A percentile compares a stretch with the other conserved stretches of the same genome.
Evolutionary conservation across 2,329 filamentous ascomycete species (phyloP).

Genomic region (Sphaerulina populicola): DNA sequence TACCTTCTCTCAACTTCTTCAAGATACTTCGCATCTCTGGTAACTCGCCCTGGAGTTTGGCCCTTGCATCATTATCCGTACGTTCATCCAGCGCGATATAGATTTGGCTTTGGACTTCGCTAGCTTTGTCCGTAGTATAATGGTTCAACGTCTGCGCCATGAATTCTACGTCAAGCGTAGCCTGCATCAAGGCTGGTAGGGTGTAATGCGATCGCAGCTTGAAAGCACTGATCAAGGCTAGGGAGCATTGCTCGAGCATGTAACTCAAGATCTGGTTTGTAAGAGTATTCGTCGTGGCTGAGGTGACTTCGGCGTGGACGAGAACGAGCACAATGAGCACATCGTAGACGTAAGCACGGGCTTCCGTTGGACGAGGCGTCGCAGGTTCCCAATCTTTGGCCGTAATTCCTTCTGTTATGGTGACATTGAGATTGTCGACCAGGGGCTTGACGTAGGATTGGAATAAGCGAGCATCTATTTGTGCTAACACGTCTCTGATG

Average conservation of each 20-base stretch:
- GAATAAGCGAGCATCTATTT: slow-evolving; percentile 88
- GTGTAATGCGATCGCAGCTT: slow-evolving; percentile 55
- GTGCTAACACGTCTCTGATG: slow-evolving; percentile 77
- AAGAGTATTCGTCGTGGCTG: slow-evolving; percentile 56
- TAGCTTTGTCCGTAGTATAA: slow-evolving; percentile 77
- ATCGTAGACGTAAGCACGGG: slow-evolving; percentile 82
- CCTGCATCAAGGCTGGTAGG: slow-evolving; percentile 83
- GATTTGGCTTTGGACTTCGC: slow-evolving; percentile 76
- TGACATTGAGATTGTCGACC: slow-evolving; percentile 57
- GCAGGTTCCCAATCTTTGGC: slow-evolving; percentile 54
- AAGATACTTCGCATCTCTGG: slow-evolving; percentile 81
- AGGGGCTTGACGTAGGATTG: slow-evolving; percentile 80
- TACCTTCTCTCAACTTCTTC: slow-evolving; percentile 73
- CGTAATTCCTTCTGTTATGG: slow-evolving; percentile 64
- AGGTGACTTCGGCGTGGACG: slow-evolving; percentile 58
- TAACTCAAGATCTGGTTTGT: slow-evolving; percentile 76
- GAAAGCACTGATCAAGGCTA: slow-evolving; percentile 76
- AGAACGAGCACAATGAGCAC: slow-evolving; percentile 77
- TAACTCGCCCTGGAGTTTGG: slow-evolving; percentile 72
- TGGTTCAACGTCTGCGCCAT: slow-evolving; percentile 85
- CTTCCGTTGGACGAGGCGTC: slow-evolving; percentile 56
- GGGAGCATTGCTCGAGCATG: slow-evolving; percentile 72
- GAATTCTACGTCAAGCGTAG: slow-evolving; percentile 94
- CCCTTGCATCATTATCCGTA: slow-evolving; percentile 78
- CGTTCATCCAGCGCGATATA: slow-evolving; percentile 84